Base-by-base conservation (phyloP, 2,329 filamentous ascomycete species). In the Trichoderma asperellum region DNA sequence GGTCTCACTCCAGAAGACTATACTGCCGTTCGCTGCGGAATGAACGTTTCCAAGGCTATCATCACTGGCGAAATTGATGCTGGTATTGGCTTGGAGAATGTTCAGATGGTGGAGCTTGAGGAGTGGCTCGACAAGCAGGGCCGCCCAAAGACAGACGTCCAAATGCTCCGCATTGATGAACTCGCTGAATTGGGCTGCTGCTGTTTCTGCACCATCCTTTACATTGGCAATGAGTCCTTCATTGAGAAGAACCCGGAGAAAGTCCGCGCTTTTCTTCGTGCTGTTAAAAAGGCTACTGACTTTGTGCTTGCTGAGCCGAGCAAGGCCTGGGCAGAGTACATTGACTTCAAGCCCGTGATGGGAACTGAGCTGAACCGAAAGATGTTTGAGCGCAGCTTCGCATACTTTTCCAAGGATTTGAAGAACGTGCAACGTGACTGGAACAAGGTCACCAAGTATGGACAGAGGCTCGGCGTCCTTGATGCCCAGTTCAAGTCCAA, bases 201-300 rank as follows among this genome's bases (percentile, higher is more conserved):
- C 86, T 94, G 91, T 84, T 94, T 94, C 87, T 94, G 91, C 81
- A 89, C 88, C 34, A 92, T 94, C 78, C 84, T 94, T 52, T 93
- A 94, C 83, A 94, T 94, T 72, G 91, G 89, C 74, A 93, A 94
- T 79, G 90, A 93, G 75, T 76, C 76, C 10, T 94, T 94, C 81
- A 79, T 93, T 56, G 77, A 82, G n/a, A 81, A 86, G 70, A 87
- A 92, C 80, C 88, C 88, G 0, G 89, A 88, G 1, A 89, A 90
- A 77, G 88, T 92, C 3, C 80, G 80, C 69, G 86, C 87, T 55
- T 94, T 94, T 81, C 83, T 93, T 81, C 86, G 85, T 57, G 91
- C 91, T 34, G 88, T 92, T 76, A 94, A 94, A 83, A 85, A 84
- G 52, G 91, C 91, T 2, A 94, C 91, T 0, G 91, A 93, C 78